Conservation (phyloP, 371 early-diverging fungal species). For the Amoeboradix gromovi region DNA sequence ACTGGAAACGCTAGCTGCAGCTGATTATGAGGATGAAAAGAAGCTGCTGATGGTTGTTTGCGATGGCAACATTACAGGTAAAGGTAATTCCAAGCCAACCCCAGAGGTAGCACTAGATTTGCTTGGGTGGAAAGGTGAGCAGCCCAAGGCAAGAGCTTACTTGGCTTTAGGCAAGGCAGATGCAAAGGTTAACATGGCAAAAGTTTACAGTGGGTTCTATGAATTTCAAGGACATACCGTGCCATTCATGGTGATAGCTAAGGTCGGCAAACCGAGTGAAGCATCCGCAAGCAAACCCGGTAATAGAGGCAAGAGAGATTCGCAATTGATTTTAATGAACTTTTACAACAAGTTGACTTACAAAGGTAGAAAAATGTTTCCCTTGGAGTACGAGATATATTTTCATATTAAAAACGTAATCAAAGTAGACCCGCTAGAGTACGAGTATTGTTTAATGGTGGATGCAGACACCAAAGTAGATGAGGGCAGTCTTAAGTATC, state of each 20-base stretch:
- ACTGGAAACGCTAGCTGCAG: slow-evolving; percentile 19
- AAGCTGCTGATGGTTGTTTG: slow-evolving; percentile 15
- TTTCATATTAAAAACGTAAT: slow-evolving; percentile 43
- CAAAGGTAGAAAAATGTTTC: slow-evolving; percentile 54
- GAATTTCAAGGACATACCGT: slow-evolving; percentile 6
- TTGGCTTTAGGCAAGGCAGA: slow-evolving; percentile 53
- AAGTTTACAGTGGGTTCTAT: slow-evolving; percentile 17
- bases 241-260: slow-evolving; percentile 11
- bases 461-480: slow-evolving; percentile 1
- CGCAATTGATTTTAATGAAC: slow-evolving; percentile 19
- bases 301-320: slow-evolving; percentile 25
- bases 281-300: slow-evolving; percentile 11
- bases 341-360: slow-evolving; percentile 21
- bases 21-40: slow-evolving; percentile 26
- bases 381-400: slow-evolving; percentile 73
- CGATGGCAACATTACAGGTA: slow-evolving; percentile 7
- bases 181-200: slow-evolving; percentile 30
- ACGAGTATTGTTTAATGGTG: slow-evolving; percentile 1
- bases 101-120: slow-evolving; percentile 1
- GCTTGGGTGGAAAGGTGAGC: slow-evolving; percentile 1
- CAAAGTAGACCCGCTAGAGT: slow-evolving; percentile 11
- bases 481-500: neutral
- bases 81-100: neutral
- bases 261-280: slow-evolving; percentile 8
- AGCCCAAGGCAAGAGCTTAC: slow-evolving; percentile 34